These are phyloP conservation scores for Aspergillus asperescens DNA, from an alignment of 495 filamentous ascomycete species.

Conservation along the genomic window DNA sequence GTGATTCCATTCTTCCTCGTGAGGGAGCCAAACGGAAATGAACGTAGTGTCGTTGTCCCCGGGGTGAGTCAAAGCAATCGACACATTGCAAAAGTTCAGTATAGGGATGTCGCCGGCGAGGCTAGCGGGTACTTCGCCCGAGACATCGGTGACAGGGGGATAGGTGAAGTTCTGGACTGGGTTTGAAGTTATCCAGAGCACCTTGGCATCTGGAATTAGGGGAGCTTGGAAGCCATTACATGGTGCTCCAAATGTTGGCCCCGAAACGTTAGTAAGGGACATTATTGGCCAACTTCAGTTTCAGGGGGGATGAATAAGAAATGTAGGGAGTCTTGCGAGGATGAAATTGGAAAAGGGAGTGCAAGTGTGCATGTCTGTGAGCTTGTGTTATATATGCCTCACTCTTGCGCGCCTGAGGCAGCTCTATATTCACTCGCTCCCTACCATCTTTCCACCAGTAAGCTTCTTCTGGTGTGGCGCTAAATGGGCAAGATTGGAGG, in stretches of 20 bases:
- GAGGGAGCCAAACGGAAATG: constrained; percentile 7
- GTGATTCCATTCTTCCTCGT: constrained; percentile 1
- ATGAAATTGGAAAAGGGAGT: too few species aligned
- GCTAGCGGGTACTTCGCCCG: not conserved
- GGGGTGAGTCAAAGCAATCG: constrained; percentile 4
- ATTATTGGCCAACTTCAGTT: not conserved
- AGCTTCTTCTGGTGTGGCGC: too few species aligned
- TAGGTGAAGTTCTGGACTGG: not conserved
- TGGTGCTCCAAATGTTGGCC: too few species aligned
- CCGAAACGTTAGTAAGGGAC: not conserved
- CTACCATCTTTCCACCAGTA: too few species aligned
- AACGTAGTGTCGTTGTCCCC: constrained; percentile 1
- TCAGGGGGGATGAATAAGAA: not conserved
- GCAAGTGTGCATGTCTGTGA: too few species aligned
- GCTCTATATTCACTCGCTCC: too few species aligned
- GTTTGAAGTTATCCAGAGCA: not conserved
- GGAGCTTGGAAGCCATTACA: not conserved
- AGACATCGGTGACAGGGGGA: not conserved
- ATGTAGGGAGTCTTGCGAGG: too few species aligned
- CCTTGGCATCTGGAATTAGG: not conserved
- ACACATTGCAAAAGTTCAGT: constrained; percentile 8
- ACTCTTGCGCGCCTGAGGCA: too few species aligned
- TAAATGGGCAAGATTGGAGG: too few species aligned
- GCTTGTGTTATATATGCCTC: too few species aligned
- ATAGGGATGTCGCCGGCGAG: not conserved